A percentile compares a stretch with the other conserved stretches of the same genome.
Conservation (phyloP, 2,329 filamentous ascomycete species). For the Hypoxylon rubiginosum region DNA sequence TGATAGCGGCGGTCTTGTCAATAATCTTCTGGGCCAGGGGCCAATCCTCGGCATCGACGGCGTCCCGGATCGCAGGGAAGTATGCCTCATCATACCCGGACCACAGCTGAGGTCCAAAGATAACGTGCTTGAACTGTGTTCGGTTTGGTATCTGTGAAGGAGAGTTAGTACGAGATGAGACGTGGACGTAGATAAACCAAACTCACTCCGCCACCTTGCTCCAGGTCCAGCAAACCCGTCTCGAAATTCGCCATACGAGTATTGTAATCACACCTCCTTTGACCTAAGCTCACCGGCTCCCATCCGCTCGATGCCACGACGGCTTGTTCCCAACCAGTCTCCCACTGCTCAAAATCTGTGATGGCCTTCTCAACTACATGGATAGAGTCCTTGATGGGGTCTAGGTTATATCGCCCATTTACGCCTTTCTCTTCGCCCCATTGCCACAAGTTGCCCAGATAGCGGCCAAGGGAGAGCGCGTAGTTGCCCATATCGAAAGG, state of each 20-base stretch:
- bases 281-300: slow-evolving; percentile 77
- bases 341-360: slow-evolving; percentile 79
- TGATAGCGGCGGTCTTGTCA: slow-evolving; percentile 76
- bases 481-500: slow-evolving; percentile 86
- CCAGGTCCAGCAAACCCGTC: slow-evolving; percentile 82
- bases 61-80: slow-evolving; percentile 89
- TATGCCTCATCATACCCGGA: slow-evolving; percentile 75
- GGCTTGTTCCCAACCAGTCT: slow-evolving; percentile 79
- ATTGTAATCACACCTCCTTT: slow-evolving; percentile 82
- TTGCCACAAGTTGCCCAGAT: slow-evolving; percentile 74
- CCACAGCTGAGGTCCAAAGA: slow-evolving; percentile 88
- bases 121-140: slow-evolving; percentile 92
- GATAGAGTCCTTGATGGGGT: slow-evolving; percentile 73
- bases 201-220: slow-evolving; percentile 80
- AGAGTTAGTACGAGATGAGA: slow-evolving; percentile 4
- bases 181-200: slow-evolving; percentile 54
- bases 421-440: slow-evolving; percentile 72
- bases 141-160: slow-evolving; percentile 78
- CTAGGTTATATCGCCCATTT: slow-evolving; percentile 63
- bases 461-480: slow-evolving; percentile 72
- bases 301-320: slow-evolving; percentile 80
- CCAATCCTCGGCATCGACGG: slow-evolving; percentile 80
- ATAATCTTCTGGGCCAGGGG: slow-evolving; percentile 75
- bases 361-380: slow-evolving; percentile 71
- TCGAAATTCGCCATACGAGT: slow-evolving; percentile 85